phyloP scores from a whole-genome alignment of 2,329 filamentous ascomycete genomes.

The Dactylellina haptotyla region DNA sequence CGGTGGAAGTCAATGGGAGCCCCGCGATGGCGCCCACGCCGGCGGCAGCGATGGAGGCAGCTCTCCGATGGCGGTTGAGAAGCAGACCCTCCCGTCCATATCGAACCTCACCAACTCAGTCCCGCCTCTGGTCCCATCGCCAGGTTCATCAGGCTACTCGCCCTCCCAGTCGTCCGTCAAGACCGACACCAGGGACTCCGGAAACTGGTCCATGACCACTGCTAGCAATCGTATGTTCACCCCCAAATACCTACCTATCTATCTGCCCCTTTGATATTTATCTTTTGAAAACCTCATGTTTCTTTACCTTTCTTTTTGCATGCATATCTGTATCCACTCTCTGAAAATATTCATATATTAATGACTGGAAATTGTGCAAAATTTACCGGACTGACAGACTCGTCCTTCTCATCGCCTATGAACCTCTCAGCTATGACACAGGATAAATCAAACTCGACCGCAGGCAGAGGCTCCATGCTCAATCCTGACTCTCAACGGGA shows the following conservation, averaged over 20 bases:
- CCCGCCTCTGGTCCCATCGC: slow-evolving; percentile 43
- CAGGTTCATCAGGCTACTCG: slow-evolving; percentile 46
- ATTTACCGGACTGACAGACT: slow-evolving; percentile 53
- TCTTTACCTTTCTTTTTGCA: slow-evolving; percentile 2
- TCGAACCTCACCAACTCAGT: slow-evolving; percentile 50
- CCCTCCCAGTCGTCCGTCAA: slow-evolving; percentile 52
- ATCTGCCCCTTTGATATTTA: slow-evolving; percentile 6
- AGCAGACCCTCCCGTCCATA: slow-evolving; percentile 52
- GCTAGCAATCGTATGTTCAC: slow-evolving; percentile 56
- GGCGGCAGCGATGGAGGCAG: slow-evolving; percentile 14
- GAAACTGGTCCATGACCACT: slow-evolving; percentile 59
- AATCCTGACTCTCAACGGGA: slow-evolving; percentile 52
- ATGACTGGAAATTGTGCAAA: slow-evolving; percentile 10
- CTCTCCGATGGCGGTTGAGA: slow-evolving; percentile 44
- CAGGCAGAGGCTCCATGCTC: slow-evolving; percentile 40
- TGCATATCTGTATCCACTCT: not conserved
- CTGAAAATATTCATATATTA: slow-evolving; percentile 18
- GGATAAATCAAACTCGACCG: slow-evolving; percentile 40
- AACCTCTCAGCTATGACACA: slow-evolving; percentile 57
- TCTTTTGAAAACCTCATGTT: too few relatives aligned
- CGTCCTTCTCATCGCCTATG: slow-evolving; percentile 57
- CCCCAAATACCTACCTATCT: not conserved
- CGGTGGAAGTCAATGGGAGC: slow-evolving; percentile 48
- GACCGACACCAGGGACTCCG: slow-evolving; percentile 57
- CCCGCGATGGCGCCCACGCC: slow-evolving; percentile 10